phyloP scores from a whole-genome alignment of 352 stramenopile genomes.

The Globisporangium spinosum region DNA sequence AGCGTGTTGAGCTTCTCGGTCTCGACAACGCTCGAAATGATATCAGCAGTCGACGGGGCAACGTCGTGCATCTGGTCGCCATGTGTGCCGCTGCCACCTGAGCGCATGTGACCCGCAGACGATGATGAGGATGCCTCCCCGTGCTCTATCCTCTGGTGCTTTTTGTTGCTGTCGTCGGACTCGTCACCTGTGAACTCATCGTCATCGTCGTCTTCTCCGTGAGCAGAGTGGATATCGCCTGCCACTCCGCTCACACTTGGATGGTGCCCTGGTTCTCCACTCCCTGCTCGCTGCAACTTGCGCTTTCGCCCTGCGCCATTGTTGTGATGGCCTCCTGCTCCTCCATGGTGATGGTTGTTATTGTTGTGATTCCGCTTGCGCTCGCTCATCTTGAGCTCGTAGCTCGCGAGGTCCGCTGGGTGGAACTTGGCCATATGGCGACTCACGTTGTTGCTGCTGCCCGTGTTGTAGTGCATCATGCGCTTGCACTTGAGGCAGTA shows the following conservation, averaged over 20 bases:
- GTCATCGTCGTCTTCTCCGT: slow-evolving; percentile 11
- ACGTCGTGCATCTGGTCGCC: background rate
- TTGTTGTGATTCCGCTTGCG: slow-evolving; percentile 7
- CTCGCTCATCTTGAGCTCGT: slow-evolving; percentile 32
- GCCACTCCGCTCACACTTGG: background rate
- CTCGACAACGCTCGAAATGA: slow-evolving; percentile 31
- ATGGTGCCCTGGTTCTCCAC: background rate
- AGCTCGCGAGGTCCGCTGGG: slow-evolving; percentile 32
- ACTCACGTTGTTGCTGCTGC: slow-evolving; percentile 55
- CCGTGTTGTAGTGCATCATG: slow-evolving; percentile 54
- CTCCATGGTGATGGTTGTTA: slow-evolving; percentile 1
- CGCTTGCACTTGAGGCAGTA: slow-evolving; percentile 57
- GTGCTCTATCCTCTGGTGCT: slow-evolving; percentile 7
- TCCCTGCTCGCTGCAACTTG: slow-evolving; percentile 16
- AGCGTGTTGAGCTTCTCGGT: slow-evolving; percentile 41
- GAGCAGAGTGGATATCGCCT: background rate
- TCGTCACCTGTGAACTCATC: slow-evolving; percentile 12
- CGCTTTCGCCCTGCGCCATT: slow-evolving; percentile 26
- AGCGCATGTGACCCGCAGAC: slow-evolving; percentile 8
- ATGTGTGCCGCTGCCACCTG: slow-evolving; percentile 3
- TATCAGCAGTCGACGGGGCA: slow-evolving; percentile 6
- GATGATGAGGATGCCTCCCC: background rate
- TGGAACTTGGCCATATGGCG: slow-evolving; percentile 57
- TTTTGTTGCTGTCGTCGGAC: slow-evolving; percentile 14
- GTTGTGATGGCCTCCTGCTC: slow-evolving; percentile 1